These are phyloP conservation scores for Penicillium palitans DNA, from an alignment of 2,329 filamentous ascomycete species.

Conservation along the genomic window DNA sequence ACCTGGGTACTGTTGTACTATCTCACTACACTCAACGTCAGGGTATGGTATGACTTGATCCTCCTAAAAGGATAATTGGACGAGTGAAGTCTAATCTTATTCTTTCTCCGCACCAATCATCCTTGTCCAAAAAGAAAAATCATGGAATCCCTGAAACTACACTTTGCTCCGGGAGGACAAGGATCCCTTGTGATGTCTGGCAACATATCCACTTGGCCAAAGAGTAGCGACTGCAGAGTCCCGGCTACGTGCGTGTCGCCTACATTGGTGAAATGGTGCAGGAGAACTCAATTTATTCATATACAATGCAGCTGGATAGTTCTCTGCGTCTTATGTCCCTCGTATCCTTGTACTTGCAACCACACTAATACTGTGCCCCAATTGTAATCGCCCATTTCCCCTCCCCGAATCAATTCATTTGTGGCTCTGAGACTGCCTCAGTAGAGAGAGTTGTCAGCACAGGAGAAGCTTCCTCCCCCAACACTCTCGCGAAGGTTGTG, in stretches of 20 bases:
- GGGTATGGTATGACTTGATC: neutral
- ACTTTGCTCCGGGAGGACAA: neutral
- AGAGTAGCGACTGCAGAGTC: neutral
- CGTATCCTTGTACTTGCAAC: neutral
- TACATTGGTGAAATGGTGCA: neutral
- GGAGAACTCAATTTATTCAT: slow-evolving; percentile 6
- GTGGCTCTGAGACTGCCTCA: neutral
- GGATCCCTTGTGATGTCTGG: neutral
- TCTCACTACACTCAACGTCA: neutral
- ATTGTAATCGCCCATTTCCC: neutral
- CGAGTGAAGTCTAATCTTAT: neutral
- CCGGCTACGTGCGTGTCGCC: neutral
- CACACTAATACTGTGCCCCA: neutral
- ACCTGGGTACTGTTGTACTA: neutral
- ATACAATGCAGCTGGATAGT: neutral
- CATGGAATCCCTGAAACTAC: neutral
- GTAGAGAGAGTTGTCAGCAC: slow-evolving; percentile 21
- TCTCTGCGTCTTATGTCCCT: neutral
- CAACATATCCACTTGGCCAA: neutral
- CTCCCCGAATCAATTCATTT: neutral
- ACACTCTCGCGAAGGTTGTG: slow-evolving; percentile 15
- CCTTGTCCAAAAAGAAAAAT: neutral
- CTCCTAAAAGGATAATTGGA: neutral
- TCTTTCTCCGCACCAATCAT: neutral
- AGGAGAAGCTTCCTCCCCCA: slow-evolving; percentile 21